Evolutionary conservation across 2,329 filamentous ascomycete genomes (phyloP), one percentile per base, ranked within the genome.

Genomic region (Pestalotiopsis sp.): DNA sequence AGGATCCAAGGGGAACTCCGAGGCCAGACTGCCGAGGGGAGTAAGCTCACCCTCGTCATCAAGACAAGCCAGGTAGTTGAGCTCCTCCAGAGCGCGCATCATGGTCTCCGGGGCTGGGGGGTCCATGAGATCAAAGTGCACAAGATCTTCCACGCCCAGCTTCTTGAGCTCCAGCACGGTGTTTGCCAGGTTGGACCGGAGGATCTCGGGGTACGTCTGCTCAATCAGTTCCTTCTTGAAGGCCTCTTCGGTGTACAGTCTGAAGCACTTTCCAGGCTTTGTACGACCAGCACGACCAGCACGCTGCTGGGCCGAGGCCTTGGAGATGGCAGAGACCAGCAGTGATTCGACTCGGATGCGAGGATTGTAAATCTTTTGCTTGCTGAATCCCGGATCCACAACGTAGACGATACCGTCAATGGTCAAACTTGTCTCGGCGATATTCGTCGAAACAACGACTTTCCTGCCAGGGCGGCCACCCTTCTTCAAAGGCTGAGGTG

Each of bases 221-320:
- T 98, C 94, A 71, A 98, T 98, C 64, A 99, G 89, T 81, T 99
- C 96, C 81, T 97, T 95, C 86, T 98, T 98, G 85, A 98, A 99
- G 0, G 96, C 95, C 69, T 87, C 88, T 80, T 99, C 96, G 0
- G 96, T 99, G 82, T 99, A 99, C 14, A 99, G 83, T 58, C 96
- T 90, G 88, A 98, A 99, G 83, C 96, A 98, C 82, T 99, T 99
- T 84, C 97, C 97, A 61, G 97, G 96, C 72, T 95, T 92, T 61
- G 96, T 99, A 92, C 96, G 95, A 87, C 97, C 96, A 14, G 96
- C 96, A 94, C 96, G 95, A 92, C 97, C 97, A 72, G 97, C 97
- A 80, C 97, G 89, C 83, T 99, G 96, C 80, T 98, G 94, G 11
- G 97, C 96, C 1, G 96, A 98, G 27, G 96, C 96, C 81, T 98